Evolutionary conservation across 768 basidiomycete species (phyloP), one percentile per base, ranked within the genome.

Genomic region (Boletales sp.): DNA sequence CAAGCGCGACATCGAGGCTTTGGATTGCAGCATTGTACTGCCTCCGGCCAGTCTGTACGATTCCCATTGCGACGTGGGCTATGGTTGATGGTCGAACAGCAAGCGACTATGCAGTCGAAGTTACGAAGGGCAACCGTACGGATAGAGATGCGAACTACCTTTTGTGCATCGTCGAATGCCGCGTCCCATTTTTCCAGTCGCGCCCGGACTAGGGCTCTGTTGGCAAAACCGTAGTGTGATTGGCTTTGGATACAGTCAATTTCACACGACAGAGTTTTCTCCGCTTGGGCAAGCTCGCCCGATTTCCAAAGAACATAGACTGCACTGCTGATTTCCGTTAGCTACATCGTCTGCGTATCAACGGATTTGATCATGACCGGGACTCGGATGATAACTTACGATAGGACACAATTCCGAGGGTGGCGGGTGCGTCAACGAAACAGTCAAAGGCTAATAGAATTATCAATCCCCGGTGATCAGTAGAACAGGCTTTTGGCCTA

Each of bases 221-320:
- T 59, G 12, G 54, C 53, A 28, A 50, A 35, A 47, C 44, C 30
- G 25, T 41, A 45, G n/a, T 44, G 45, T 19, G 18, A 37, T 30
- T 8, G 18, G 8, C 6, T 37, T 15, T 34, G 40, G 9, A 14
- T 10, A n/a, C 25, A 19, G n/a, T 30, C 37, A 2, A 62, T 51
- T 30, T 61, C 60, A 25, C n/a, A 14, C 2, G 60, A 62, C 17
- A 61, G 12, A 25, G 51, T 40, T 9, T 45, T 25, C 13, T 62
- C 60, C 9, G 57, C 48, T 25, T n/a, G 45, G 19, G 12, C 10
- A 5, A 62, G 33, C 1, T 51, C 48, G 1, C 12, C 45, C 2
- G 33, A 39, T 21, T n/a, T 56, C 60, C 54, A 61, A 0, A 40
- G 36, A 13, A 48, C 9, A 38, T 56, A 59, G 3, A 49, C 48